Conservation (phyloP, 345 rosid species). For the Pugionium cornutum region DNA sequence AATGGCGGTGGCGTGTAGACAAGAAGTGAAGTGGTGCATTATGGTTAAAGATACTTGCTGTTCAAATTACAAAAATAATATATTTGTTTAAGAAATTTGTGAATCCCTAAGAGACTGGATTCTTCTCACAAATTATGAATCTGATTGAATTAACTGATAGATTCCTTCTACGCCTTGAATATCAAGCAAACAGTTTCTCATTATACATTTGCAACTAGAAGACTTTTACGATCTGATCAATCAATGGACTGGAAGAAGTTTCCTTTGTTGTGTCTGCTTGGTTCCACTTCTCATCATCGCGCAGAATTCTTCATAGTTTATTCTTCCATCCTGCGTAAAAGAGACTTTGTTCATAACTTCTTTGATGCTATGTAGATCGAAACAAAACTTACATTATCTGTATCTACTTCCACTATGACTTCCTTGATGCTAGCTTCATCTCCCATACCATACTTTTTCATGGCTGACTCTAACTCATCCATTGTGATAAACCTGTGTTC, state of each 20-base stretch:
- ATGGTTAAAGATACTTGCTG: conserved; percentile 10
- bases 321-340: conserved; percentile 23
- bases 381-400: conserved; percentile 64
- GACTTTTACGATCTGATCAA: background rate
- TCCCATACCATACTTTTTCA: conserved; percentile 82
- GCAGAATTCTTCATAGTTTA: conserved; percentile 29
- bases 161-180: background rate
- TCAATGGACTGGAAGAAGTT: background rate
- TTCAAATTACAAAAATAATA: background rate
- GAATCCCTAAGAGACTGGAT: too few species aligned
- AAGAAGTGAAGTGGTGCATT: conserved; percentile 1
- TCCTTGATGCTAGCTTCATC: conserved; percentile 75
- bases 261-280: conserved; percentile 11
- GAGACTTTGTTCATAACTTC: background rate
- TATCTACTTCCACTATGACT: conserved; percentile 78
- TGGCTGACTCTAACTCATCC: conserved; percentile 79
- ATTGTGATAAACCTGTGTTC: conserved; percentile 60
- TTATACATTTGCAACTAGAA: too few species aligned
- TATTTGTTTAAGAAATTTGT: too few species aligned
- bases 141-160: background rate
- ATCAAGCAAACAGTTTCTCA: background rate
- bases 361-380: background rate
- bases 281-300: conserved; percentile 28
- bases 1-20: conserved; percentile 27
- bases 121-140: too few species aligned